These are phyloP conservation scores for Posidonia australis DNA, from an alignment of 106 monocot species.

Conservation along the genomic window DNA sequence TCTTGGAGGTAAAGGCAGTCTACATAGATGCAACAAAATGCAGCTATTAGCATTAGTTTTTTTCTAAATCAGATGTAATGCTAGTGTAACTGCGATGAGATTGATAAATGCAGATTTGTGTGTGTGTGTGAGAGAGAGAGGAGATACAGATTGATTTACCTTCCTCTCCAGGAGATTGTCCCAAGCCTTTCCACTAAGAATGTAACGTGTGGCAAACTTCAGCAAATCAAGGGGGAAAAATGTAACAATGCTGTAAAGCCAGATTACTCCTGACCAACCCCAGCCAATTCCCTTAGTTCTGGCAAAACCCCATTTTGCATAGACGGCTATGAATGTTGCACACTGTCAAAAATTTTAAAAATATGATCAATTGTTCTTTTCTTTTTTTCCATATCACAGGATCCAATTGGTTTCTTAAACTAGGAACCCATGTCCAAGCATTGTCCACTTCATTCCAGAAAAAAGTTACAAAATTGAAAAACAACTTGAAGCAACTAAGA, in stretches of 20 bases:
- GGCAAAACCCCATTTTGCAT: slow-evolving; percentile 89
- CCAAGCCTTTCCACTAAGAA: slow-evolving; percentile 91
- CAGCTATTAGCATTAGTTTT: not conserved
- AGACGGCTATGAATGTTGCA: slow-evolving; percentile 79
- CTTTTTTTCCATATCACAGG: too few species aligned
- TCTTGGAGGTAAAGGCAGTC: slow-evolving; percentile 68
- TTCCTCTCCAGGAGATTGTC: slow-evolving; percentile 60
- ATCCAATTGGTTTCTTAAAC: too few species aligned
- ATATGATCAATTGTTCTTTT: not conserved
- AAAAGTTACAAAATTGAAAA: too few species aligned
- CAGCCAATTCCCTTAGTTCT: slow-evolving; percentile 70
- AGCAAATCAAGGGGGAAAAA: slow-evolving; percentile 60
- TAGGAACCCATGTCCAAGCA: too few species aligned
- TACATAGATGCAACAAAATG: slow-evolving; percentile 3
- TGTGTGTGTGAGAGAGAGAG: not conserved
- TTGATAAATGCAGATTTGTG: too few species aligned
- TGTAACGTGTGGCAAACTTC: slow-evolving; percentile 78
- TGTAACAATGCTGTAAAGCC: slow-evolving; percentile 82
- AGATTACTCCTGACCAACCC: slow-evolving; percentile 95
- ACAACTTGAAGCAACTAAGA: too few species aligned
- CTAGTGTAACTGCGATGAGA: too few species aligned
- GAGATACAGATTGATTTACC: slow-evolving; percentile 19
- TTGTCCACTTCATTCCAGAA: too few species aligned
- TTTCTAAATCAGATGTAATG: not conserved
- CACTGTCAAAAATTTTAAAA: slow-evolving; percentile 25